Evolutionary conservation across 495 filamentous ascomycete genomes (phyloP).

Genomic region (Ramalina peruviana): DNA sequence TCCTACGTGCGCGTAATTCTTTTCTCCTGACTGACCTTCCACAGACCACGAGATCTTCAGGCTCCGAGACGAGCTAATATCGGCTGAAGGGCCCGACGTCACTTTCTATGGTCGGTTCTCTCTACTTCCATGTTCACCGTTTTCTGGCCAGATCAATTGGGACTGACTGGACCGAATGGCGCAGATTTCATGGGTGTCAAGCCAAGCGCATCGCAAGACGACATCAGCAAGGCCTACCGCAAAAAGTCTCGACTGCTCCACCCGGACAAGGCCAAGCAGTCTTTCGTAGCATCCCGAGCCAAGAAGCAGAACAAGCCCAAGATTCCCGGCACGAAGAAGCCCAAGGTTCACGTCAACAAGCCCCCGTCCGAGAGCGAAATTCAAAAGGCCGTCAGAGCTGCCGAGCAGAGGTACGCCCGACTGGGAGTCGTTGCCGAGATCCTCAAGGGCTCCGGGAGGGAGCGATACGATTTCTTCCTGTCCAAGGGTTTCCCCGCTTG

Average conservation of each 20-base stretch:
- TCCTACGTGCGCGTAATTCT: neutral
- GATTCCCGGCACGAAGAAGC: conserved; percentile 37
- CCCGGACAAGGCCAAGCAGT: conserved; percentile 87
- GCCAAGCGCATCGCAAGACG: conserved; percentile 63
- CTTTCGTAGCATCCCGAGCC: conserved; percentile 58
- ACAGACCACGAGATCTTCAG: conserved; percentile 96
- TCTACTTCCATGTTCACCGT: neutral
- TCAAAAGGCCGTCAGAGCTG: conserved; percentile 58
- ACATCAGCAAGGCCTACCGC: conserved; percentile 86
- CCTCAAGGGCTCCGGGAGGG: conserved; percentile 61
- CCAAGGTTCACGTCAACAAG: conserved; percentile 54
- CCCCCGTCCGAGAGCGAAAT: conserved; percentile 59
- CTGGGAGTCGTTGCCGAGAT: conserved; percentile 73
- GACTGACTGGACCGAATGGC: neutral
- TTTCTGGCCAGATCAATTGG: too few species aligned
- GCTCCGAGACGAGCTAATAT: conserved; percentile 68
- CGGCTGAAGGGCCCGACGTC: conserved; percentile 60
- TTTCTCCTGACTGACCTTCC: neutral
- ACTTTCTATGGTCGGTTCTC: conserved; percentile 66
- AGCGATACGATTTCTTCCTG: conserved; percentile 92
- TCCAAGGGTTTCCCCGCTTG: conserved; percentile 87
- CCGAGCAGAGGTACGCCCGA: conserved; percentile 65
- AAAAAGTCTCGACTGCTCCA: conserved; percentile 71
- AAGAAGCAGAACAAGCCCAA: conserved; percentile 41
- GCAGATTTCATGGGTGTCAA: conserved; percentile 68